A percentile compares a stretch with the other conserved stretches of the same genome.
phyloP scores from a whole-genome alignment of 441 rosid species.

The Mallotus japonicus region DNA sequence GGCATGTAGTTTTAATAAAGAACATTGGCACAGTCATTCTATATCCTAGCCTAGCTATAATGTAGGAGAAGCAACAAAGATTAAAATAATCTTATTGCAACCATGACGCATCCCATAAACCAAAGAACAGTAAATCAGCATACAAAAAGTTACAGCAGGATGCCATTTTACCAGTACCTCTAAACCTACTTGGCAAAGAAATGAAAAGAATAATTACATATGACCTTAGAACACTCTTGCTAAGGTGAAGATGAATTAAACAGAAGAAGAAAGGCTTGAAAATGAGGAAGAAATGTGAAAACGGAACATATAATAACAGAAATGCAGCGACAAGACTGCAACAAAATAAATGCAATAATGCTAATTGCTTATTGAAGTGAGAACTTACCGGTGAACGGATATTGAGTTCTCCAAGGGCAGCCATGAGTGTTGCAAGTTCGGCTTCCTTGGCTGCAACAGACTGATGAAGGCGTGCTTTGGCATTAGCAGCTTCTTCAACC shows the following conservation, averaged over 20 bases:
- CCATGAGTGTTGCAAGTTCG: constrained; percentile 93
- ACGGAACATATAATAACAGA: neutral
- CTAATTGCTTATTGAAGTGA: neutral
- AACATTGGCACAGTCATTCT: no score
- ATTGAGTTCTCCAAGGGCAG: constrained; percentile 81
- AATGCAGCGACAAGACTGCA: neutral
- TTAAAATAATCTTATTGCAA: neutral
- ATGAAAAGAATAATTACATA: no score
- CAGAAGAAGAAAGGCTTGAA: neutral
- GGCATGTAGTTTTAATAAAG: neutral
- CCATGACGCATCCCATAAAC: no score
- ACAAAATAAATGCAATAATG: constrained; percentile 8
- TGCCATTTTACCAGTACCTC: no score
- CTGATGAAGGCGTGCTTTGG: constrained; percentile 89
- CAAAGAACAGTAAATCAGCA: no score
- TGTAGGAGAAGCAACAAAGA: neutral
- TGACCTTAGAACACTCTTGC: no score
- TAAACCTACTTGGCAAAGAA: no score
- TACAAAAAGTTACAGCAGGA: no score
- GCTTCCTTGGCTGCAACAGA: constrained; percentile 95
- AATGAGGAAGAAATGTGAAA: neutral
- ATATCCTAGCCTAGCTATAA: neutral
- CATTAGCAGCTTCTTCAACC: constrained; percentile 94
- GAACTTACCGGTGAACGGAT: constrained; percentile 57
- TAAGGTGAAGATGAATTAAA: neutral